Conservation (phyloP, 2,329 filamentous ascomycete genomes). For the Epichloe brachyelytri region DNA sequence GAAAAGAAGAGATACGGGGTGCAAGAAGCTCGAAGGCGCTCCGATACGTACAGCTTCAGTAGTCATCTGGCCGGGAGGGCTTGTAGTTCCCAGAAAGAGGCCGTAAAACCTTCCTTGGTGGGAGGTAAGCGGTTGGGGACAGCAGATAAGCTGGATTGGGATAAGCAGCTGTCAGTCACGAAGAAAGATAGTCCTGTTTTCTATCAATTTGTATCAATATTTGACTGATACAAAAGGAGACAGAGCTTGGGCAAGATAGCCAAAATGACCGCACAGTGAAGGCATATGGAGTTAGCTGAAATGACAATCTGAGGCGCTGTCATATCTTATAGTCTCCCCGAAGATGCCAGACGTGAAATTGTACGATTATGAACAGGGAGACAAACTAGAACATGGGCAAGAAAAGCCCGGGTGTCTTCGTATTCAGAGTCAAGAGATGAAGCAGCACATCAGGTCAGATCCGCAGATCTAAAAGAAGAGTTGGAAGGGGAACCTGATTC, state of each 20-base stretch:
- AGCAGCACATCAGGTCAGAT: neutral
- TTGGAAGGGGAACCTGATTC: neutral
- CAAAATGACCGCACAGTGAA: neutral
- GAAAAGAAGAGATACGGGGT: neutral
- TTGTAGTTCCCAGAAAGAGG: neutral
- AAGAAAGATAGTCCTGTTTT: neutral
- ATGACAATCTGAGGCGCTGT: neutral
- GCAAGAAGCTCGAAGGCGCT: neutral
- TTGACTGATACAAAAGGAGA: neutral
- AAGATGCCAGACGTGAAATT: neutral
- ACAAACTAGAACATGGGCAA: neutral
- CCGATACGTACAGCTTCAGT: constrained; percentile 11
- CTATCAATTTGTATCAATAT: neutral
- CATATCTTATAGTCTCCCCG: neutral
- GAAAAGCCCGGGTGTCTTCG: neutral
- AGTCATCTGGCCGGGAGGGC: constrained; percentile 10
- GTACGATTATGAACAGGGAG: neutral
- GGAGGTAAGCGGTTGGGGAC: neutral
- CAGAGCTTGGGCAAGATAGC: neutral
- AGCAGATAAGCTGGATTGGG: neutral
- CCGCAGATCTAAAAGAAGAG: neutral
- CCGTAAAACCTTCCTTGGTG: neutral
- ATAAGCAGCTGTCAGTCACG: neutral
- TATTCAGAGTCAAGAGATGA: neutral
- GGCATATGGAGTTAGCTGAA: neutral